Conservation (phyloP, 306 rosid species). For the Calophaca sinica region DNA sequence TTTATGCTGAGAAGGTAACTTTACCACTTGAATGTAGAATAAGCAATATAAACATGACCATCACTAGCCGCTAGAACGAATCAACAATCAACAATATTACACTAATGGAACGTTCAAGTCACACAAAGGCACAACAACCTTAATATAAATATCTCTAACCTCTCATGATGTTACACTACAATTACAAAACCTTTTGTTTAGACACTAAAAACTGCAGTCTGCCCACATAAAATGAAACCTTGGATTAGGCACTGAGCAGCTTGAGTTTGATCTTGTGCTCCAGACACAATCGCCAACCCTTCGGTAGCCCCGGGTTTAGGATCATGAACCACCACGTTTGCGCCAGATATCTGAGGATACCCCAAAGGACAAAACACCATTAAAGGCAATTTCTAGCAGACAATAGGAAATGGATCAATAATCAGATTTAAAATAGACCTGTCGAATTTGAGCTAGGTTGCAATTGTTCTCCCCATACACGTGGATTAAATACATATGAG, state of each 20-base stretch:
- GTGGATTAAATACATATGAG: conserved; percentile 61
- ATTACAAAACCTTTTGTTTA: conserved; percentile 17
- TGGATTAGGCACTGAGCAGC: conserved; percentile 84
- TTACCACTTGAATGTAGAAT: not conserved
- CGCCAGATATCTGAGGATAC: conserved; percentile 72
- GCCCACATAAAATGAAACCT: conserved; percentile 84
- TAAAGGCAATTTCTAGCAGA: not conserved
- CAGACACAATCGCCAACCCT: conserved; percentile 63
- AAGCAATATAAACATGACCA: too few species aligned
- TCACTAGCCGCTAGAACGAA: too few species aligned
- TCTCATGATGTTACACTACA: not conserved
- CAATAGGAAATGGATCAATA: conserved; percentile 13
- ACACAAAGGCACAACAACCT: conserved; percentile 2
- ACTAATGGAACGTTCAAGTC: not conserved
- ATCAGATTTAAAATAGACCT: conserved; percentile 59
- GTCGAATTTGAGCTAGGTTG: conserved; percentile 71
- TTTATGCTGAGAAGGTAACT: too few species aligned
- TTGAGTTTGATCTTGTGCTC: conserved; percentile 66
- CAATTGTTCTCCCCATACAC: conserved; percentile 73
- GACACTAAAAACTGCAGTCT: conserved; percentile 47
- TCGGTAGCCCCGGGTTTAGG: conserved; percentile 67
- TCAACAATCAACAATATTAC: not conserved
- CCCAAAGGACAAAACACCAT: conserved; percentile 12
- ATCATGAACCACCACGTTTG: conserved; percentile 69
- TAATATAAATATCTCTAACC: conserved; percentile 13